Evolutionary conservation across 495 filamentous ascomycete genomes (phyloP).

Genomic region (Penicillium lagena): DNA sequence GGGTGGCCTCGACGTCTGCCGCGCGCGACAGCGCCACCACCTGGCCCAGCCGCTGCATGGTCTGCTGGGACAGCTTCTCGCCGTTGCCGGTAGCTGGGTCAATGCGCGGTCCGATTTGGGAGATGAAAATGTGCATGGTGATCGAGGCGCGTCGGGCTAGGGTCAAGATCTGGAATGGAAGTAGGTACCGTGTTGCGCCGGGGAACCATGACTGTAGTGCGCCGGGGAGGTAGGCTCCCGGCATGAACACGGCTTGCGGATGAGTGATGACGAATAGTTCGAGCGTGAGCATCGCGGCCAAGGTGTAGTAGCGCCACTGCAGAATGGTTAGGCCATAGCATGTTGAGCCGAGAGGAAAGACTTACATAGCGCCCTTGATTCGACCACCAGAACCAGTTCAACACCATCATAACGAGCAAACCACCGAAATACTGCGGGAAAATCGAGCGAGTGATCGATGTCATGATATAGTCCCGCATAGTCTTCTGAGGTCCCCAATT

Average conservation of each 20-base stretch:
- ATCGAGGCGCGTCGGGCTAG: constrained; percentile 73
- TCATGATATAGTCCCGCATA: constrained; percentile 63
- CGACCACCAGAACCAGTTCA: constrained; percentile 73
- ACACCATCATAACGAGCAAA: constrained; percentile 54
- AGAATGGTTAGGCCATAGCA: background rate
- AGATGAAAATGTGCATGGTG: constrained; percentile 83
- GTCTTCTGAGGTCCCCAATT: constrained; percentile 64
- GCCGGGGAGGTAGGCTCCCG: constrained; percentile 22
- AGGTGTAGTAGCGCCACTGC: constrained; percentile 80
- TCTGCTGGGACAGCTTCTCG: constrained; percentile 24
- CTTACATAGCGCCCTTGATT: constrained; percentile 67
- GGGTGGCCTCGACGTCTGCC: constrained; percentile 59
- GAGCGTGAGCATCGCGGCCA: constrained; percentile 61
- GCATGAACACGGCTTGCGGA: constrained; percentile 37
- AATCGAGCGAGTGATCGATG: constrained; percentile 48
- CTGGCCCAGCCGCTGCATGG: constrained; percentile 34
- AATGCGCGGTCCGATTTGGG: constrained; percentile 54
- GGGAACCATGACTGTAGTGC: constrained; percentile 50
- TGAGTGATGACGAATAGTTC: constrained; percentile 71
- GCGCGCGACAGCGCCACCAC: constrained; percentile 41
- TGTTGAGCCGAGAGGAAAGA: constrained; percentile 2
- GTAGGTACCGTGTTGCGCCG: constrained; percentile 50
- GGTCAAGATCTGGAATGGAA: constrained; percentile 81
- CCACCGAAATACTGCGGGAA: constrained; percentile 61
- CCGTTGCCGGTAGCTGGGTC: background rate